Conservation (phyloP, 345 rosid species). For the Rhodomyrtus tomentosa region DNA sequence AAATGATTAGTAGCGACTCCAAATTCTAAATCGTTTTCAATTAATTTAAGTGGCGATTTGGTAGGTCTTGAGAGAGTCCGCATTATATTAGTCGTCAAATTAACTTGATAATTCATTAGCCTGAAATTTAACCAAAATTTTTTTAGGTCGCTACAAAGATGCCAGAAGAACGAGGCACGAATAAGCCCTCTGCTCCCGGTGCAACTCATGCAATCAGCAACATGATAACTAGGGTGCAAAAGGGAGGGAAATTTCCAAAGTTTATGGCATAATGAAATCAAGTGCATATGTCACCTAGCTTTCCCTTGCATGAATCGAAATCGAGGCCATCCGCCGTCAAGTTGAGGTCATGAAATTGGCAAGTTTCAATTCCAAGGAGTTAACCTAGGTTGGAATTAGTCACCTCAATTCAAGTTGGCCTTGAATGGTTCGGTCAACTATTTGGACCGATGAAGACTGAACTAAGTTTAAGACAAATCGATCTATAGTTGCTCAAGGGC, state of each 20-base stretch:
- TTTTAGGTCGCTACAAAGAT: too few species aligned
- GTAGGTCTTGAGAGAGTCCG: too few species aligned
- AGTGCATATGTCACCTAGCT: background rate
- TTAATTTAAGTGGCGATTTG: too few species aligned
- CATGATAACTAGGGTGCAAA: background rate
- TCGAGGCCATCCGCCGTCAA: background rate
- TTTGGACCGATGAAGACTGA: background rate
- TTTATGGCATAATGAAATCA: background rate
- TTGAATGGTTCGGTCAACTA: background rate
- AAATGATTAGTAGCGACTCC: too few species aligned
- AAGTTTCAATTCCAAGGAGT: background rate
- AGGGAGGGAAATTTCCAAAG: background rate
- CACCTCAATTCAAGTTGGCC: background rate
- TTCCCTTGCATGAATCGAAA: background rate
- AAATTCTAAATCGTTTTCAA: too few species aligned
- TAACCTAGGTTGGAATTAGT: background rate
- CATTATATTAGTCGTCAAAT: too few species aligned
- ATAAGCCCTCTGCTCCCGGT: rapidly evolving
- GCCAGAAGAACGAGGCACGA: background rate
- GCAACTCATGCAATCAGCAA: background rate
- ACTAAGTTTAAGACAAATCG: background rate
- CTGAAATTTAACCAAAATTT: too few species aligned
- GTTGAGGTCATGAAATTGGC: background rate
- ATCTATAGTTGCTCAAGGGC: background rate
- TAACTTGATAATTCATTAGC: too few species aligned